phyloP scores from a whole-genome alignment of 768 basidiomycete species.

The Suillus occidentalis region DNA sequence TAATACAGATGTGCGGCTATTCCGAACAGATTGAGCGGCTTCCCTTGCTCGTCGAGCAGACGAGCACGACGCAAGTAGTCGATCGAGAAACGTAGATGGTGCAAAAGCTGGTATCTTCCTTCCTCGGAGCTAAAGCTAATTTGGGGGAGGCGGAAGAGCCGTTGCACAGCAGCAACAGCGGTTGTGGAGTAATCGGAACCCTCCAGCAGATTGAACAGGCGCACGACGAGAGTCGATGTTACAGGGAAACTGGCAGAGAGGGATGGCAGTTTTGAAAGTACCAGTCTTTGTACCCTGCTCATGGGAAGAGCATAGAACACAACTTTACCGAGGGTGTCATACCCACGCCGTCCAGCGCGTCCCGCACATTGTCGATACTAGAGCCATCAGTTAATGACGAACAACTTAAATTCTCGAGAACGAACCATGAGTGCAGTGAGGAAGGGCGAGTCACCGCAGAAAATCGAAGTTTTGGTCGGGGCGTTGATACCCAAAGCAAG shows the following conservation, averaged over 20 bases:
- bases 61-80: slow-evolving; percentile 64
- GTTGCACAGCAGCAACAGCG: slow-evolving; percentile 50
- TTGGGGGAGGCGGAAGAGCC: slow-evolving; percentile 56
- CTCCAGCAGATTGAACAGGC: slow-evolving; percentile 63
- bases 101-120: slow-evolving; percentile 56
- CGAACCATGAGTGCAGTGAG: slow-evolving; percentile 60
- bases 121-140: slow-evolving; percentile 56
- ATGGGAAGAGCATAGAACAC: slow-evolving; percentile 70
- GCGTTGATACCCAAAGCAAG: slow-evolving; percentile 77
- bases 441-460: slow-evolving; percentile 61
- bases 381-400: slow-evolving; percentile 5
- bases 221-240: slow-evolving; percentile 62
- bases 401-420: neutral
- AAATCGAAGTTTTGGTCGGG: slow-evolving; percentile 64
- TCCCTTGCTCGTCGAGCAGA: slow-evolving; percentile 53
- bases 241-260: slow-evolving; percentile 66
- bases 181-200: slow-evolving; percentile 53
- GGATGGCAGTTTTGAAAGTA: slow-evolving; percentile 61
- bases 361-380: slow-evolving; percentile 76
- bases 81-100: slow-evolving; percentile 68
- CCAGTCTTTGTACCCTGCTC: slow-evolving; percentile 61
- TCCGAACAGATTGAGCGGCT: slow-evolving; percentile 56
- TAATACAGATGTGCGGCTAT: slow-evolving; percentile 59
- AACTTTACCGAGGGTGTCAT: slow-evolving; percentile 67
- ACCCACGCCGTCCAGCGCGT: slow-evolving; percentile 71